A percentile compares a stretch with the other conserved stretches of the same genome.
Conservation (phyloP, 208 protist genomes). For the Acanthamoeba sp. region DNA sequence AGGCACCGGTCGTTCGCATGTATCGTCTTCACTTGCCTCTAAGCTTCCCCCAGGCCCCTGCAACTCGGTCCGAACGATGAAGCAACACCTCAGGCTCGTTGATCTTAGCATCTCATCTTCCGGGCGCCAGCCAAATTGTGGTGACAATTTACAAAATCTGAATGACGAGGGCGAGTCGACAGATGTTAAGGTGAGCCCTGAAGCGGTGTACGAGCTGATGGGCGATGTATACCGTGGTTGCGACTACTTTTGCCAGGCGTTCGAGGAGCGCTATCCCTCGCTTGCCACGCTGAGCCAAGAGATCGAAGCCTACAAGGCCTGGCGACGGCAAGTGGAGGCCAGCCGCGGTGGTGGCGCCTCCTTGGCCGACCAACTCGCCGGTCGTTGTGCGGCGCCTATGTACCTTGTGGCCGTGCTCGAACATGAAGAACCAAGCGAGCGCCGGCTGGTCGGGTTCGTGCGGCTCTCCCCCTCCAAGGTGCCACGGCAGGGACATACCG, state of each 20-base stretch:
- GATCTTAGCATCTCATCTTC: neutral
- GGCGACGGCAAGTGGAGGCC: neutral
- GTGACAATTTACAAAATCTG: too few species aligned
- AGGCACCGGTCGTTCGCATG: too few species aligned
- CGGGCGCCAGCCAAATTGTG: too few species aligned
- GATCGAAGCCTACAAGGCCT: conserved; percentile 15
- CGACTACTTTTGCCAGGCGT: conserved; percentile 24
- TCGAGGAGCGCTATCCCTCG: conserved; percentile 3
- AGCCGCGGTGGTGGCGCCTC: neutral
- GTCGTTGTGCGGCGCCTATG: neutral
- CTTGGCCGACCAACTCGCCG: neutral
- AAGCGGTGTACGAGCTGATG: neutral
- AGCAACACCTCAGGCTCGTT: neutral
- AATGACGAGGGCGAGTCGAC: neutral
- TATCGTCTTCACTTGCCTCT: neutral
- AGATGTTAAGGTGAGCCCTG: neutral
- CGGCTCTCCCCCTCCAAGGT: conserved; percentile 48
- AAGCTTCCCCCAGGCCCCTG: neutral
- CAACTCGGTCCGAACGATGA: neutral
- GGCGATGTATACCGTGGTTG: neutral
- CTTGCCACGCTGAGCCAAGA: neutral
- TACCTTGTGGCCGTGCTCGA: conserved; percentile 1
- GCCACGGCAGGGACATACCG: conserved; percentile 9
- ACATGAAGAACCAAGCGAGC: neutral
- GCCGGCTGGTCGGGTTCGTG: neutral